Conservation (phyloP, 2,329 filamentous ascomycete species). For the Fusarium graminum region DNA sequence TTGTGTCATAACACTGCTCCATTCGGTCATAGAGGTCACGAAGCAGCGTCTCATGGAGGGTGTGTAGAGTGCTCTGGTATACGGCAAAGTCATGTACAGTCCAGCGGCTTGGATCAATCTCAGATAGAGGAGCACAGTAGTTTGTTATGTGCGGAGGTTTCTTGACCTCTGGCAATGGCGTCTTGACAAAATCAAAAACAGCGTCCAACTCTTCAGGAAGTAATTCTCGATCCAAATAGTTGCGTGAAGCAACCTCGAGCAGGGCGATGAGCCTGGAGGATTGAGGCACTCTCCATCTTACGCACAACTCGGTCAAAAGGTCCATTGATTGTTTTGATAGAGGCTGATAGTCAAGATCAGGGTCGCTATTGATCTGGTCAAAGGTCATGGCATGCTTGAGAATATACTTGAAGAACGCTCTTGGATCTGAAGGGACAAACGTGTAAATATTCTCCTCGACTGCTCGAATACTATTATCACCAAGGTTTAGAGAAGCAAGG, state of each 20-base stretch:
- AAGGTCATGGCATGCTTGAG: constrained; percentile 80
- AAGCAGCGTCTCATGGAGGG: constrained; percentile 83
- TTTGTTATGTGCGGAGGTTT: constrained; percentile 69
- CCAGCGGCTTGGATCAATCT: constrained; percentile 73
- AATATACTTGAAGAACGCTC: constrained; percentile 85
- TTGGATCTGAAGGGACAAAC: constrained; percentile 88
- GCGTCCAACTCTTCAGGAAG: constrained; percentile 84
- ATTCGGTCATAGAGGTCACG: constrained; percentile 90
- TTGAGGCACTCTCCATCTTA: constrained; percentile 90
- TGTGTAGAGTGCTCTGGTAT: constrained; percentile 81
- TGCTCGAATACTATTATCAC: constrained; percentile 64
- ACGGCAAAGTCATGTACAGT: constrained; percentile 75
- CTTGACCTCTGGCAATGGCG: constrained; percentile 74
- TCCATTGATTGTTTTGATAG: constrained; percentile 86
- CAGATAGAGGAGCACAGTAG: constrained; percentile 64
- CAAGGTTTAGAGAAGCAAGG: constrained; percentile 74
- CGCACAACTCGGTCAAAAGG: constrained; percentile 84
- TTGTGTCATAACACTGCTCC: constrained; percentile 89
- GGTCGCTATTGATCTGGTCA: constrained; percentile 69
- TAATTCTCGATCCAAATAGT: constrained; percentile 87
- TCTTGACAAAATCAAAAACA: constrained; percentile 85
- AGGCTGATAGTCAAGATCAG: constrained; percentile 62
- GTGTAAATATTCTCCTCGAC: constrained; percentile 80
- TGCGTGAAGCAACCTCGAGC: constrained; percentile 85
- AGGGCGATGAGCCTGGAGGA: constrained; percentile 84